A percentile compares a stretch with the other conserved stretches of the same genome.
Conservation (phyloP, 805 yeast genomes). For the Nakazawaea ishiwadae region DNA sequence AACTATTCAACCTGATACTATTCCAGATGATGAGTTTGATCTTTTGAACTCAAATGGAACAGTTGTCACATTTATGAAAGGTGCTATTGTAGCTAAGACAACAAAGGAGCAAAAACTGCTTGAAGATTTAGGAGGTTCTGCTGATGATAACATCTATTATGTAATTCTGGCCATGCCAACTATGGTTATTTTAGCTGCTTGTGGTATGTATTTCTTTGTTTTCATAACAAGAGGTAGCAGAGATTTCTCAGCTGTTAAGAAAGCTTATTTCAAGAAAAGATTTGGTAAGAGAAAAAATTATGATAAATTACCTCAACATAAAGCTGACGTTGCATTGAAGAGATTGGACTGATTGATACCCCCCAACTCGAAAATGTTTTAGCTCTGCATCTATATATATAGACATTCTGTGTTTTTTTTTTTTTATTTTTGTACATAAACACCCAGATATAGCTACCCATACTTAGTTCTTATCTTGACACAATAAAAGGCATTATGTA, state of each 20-base stretch:
- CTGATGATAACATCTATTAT: conserved; percentile 40
- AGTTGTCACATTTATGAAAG: conserved; percentile 43
- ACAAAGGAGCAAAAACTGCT: conserved; percentile 25
- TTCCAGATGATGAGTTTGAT: conserved; percentile 63
- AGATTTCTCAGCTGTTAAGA: conserved; percentile 42
- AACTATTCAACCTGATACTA: conserved; percentile 68
- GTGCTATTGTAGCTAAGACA: conserved; percentile 49
- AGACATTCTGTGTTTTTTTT: background rate
- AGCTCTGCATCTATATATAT: too few species aligned
- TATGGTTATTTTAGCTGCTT: conserved; percentile 52
- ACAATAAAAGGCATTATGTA: too few species aligned
- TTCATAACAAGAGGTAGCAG: conserved; percentile 50
- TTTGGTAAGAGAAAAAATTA: conserved; percentile 10
- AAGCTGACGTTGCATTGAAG: conserved; percentile 10
- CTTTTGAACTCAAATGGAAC: conserved; percentile 34
- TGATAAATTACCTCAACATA: conserved; percentile 10
- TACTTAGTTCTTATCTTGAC: too few species aligned
- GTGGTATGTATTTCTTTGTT: conserved; percentile 63
- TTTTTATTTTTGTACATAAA: too few species aligned
- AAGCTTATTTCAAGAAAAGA: conserved; percentile 18
- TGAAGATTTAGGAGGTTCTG: conserved; percentile 36
- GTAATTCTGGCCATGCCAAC: conserved; percentile 67
- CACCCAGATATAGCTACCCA: too few species aligned
- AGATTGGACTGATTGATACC: conserved; percentile 6
- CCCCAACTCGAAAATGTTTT: background rate